phyloP scores from a whole-genome alignment of 2,329 filamentous ascomycete species.

The Colletotrichum tofieldiae region DNA sequence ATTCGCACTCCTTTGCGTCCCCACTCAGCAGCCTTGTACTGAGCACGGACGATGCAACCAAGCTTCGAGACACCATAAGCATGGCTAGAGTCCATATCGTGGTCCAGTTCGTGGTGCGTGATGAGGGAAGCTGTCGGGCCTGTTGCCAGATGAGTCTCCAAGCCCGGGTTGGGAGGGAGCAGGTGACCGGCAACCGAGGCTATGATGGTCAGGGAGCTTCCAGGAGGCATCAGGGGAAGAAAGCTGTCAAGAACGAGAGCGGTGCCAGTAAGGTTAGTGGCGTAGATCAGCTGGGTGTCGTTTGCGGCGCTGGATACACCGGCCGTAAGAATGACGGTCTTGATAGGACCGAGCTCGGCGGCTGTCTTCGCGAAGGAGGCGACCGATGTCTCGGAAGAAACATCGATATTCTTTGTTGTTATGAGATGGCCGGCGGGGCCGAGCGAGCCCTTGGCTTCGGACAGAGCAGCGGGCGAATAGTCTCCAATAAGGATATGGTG shows the following conservation, averaged over 20 bases:
- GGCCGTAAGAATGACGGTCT: constrained; percentile 25
- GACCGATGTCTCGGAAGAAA: background rate
- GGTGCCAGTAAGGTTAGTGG: constrained; percentile 11
- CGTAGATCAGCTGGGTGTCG: constrained; percentile 15
- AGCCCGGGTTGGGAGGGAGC: background rate
- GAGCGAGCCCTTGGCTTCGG: constrained; percentile 12
- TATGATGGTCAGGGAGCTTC: constrained; percentile 13
- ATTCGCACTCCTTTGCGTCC: constrained; percentile 18
- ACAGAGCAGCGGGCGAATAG: constrained; percentile 1
- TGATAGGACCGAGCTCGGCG: background rate
- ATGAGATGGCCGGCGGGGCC: constrained; percentile 6
- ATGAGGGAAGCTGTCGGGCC: constrained; percentile 4
- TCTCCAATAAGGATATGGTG: constrained; percentile 23
- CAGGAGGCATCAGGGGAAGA: background rate
- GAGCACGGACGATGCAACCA: constrained; percentile 13
- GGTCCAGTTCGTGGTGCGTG: constrained; percentile 7
- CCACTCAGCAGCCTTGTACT: constrained; percentile 6
- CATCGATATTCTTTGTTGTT: constrained; percentile 1
- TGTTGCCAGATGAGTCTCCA: constrained; percentile 25
- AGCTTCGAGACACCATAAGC: constrained; percentile 24
- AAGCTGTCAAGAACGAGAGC: constrained; percentile 22
- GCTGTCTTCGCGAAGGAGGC: constrained; percentile 11
- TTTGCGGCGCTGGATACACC: constrained; percentile 14
- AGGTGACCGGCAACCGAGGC: constrained; percentile 29
- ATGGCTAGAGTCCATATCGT: background rate